Conservation (phyloP, 208 protist species). For the Leishmania tropica region DNA sequence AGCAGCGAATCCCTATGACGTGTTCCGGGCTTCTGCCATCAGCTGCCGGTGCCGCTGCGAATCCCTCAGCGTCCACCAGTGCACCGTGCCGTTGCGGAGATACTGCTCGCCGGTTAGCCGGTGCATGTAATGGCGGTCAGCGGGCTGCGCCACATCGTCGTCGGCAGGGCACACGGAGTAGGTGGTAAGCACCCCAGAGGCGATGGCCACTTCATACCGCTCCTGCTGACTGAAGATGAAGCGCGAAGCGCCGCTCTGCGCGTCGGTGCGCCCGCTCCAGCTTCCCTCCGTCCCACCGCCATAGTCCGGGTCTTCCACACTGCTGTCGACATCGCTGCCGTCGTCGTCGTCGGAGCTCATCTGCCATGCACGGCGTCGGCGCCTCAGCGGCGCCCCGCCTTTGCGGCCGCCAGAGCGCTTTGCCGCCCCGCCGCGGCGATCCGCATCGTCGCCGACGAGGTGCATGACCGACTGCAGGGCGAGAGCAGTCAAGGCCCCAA, state of each 20-base stretch:
- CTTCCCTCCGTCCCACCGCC: background rate
- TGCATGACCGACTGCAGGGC: slow-evolving; percentile 9
- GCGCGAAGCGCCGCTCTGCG: background rate
- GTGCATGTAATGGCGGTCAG: background rate
- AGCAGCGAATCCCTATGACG: background rate
- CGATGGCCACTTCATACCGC: slow-evolving; percentile 9
- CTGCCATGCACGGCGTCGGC: background rate
- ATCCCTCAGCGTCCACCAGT: slow-evolving; percentile 30
- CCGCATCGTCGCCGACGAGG: too few species aligned
- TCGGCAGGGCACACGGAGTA: slow-evolving; percentile 2
- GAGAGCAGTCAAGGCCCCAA: slow-evolving; percentile 17
- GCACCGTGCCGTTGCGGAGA: slow-evolving; percentile 28
- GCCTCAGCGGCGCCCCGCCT: background rate
- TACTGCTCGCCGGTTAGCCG: background rate
- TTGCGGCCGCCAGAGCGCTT: background rate
- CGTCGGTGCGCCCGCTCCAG: background rate
- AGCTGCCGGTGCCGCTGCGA: slow-evolving; percentile 23
- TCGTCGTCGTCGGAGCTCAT: slow-evolving; percentile 1
- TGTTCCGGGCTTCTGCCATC: slow-evolving; percentile 9
- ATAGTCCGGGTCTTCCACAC: background rate
- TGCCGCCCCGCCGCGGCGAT: background rate
- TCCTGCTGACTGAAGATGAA: slow-evolving; percentile 1
- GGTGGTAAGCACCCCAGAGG: slow-evolving; percentile 15
- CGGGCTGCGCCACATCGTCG: background rate
- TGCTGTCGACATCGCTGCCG: background rate